Base-by-base conservation (phyloP, 352 stramenopile species). In the Pythium aquatile region DNA sequence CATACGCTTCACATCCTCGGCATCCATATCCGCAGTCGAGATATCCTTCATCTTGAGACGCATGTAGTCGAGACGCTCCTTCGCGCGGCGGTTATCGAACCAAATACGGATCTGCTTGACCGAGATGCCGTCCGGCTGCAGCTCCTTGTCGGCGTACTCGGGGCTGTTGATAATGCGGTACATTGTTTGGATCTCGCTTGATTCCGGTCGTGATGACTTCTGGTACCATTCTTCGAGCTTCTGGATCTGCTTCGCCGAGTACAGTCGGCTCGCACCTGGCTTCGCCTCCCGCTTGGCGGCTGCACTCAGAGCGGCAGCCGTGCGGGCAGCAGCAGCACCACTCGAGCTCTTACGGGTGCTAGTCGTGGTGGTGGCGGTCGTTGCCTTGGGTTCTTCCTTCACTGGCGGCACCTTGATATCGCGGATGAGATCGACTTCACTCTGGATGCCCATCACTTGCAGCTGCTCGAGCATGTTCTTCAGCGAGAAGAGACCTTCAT, bases 171-270 rank as follows among this genome's bases (percentile, higher is more conserved):
- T 93, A 49, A 95, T 93, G 49, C 84, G 83, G 66, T 93, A 95
- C 86, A 95, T 95, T n/a, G 83, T 82, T 61, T 95, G 86, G 69
- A 95, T 95, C 71, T 95, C 86, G 46, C 78, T 88, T 4, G 83
- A 83, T 60, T 93, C 86, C 13, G 86, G 86, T 2, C 86, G 82
- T 26, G 82, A 92, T 9, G 82, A 92, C 37, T 88, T 86, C 66
- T 90, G 81, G 55, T 95, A 95, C 86, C 86, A 95, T 64, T 93
- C 86, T 51, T 95, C 86, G n/a, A 95, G 72, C 56, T 95, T 95
- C 53, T 90, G 78, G 64, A 95, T 95, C 63, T 95, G 86, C 63
- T 87, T 88, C 44, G 83, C 91, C 30, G 84, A 93, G 73, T 95
- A 95, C 51, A 95, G 73, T 20, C 86, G 86, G 35, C 81, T 93